Evolutionary conservation across 73 alveolate genomes (phyloP).

Genomic region (Paramecium pentaurelia): DNA sequence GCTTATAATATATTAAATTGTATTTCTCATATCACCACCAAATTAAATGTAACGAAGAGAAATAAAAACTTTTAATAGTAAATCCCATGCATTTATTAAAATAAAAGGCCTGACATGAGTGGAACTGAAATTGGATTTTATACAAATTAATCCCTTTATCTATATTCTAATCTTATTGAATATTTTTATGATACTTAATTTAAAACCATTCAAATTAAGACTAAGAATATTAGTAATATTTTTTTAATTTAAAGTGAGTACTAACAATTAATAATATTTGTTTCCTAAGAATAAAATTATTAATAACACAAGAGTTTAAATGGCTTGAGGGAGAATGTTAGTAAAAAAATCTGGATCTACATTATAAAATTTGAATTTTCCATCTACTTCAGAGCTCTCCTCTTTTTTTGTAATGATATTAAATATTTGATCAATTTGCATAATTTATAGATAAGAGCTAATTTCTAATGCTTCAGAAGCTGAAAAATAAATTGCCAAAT

Average conservation of each 20-base stretch:
- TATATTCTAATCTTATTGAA: no score
- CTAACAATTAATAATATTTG: not conserved
- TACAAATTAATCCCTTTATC: no score
- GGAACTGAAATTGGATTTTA: no score
- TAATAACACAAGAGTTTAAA: not conserved
- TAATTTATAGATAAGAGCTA: not conserved
- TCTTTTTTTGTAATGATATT: not conserved
- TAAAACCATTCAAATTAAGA: not conserved
- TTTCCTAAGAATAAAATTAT: not conserved
- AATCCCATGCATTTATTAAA: no score
- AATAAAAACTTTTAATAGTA: no score
- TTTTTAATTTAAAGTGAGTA: not conserved
- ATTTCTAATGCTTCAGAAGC: not conserved
- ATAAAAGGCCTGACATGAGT: no score
- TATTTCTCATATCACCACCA: no score
- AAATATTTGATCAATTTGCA: not conserved
- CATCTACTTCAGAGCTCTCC: not conserved
- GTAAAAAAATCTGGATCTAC: not conserved
- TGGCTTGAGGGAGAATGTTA: not conserved
- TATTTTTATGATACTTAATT: no score
- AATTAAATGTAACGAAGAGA: no score
- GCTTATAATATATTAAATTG: no score
- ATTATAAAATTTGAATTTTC: not conserved
- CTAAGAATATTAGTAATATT: no score
- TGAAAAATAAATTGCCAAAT: not conserved